Evolutionary conservation across 176 grass and related monocot species (phyloP), one percentile per base, ranked within the genome.

Genomic region (Poa annua): DNA sequence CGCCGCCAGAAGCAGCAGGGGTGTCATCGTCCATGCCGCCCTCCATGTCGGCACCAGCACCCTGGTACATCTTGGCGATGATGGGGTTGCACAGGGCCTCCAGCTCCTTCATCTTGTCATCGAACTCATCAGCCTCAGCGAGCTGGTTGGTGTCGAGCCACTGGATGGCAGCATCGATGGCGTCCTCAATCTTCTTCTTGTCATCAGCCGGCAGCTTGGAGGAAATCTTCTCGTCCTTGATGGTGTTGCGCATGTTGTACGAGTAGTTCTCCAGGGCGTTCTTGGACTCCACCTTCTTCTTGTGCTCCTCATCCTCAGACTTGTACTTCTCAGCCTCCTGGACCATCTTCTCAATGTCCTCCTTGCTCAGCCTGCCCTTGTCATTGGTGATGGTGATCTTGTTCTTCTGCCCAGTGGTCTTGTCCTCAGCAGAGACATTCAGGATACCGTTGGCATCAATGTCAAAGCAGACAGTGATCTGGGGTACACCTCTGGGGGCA

Each of bases 191-290:
- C 83, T 92, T 92, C 83, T 88, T 92, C 83, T 86, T 92, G 86
- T 92, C 83, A 0, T 12, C 86, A 0, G 49, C 73, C 0, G 32
- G 16, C 17, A 91, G 79, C 86, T 88, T 91, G 29, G 90, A 88
- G 0, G 86, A 71, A 7, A 91, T 88, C 83, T 91, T 91, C 74
- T 88, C 86, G 7, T 91, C 90, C 39, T 81, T 85, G 84, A 94
- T 89, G 3, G 89, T 94, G 81, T 91, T 94, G 66, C 89, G 89
- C 89, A 94, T 94, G 92, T 94, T 94, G 89, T 94, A 94, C 0
- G 92, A 54, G 65, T 91, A 94, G 81, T 94, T 94, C 84, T 94
- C 92, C 67, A 94, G 60, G 0, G 83, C 47, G 63, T 88, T 92
- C 90, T 92, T 92, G 0, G 86, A 17, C 83, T 92, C 90, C 44